Conservation (phyloP, 2,329 filamentous ascomycete species). For the Fusarium sp. region DNA sequence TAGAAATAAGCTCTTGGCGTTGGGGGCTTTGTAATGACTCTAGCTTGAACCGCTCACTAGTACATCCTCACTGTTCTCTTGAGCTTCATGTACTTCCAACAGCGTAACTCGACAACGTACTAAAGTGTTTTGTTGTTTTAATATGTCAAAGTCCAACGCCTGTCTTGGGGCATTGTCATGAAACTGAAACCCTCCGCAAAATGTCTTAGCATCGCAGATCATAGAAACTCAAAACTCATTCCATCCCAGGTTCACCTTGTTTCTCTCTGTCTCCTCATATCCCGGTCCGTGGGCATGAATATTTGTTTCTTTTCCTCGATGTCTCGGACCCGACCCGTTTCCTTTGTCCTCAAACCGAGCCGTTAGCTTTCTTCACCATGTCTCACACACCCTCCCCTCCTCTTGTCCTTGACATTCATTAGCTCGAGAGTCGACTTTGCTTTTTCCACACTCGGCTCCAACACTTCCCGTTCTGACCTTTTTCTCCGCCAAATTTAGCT, state of each 20-base stretch:
- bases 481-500: background rate
- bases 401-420: background rate
- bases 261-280: background rate
- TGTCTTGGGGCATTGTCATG: background rate
- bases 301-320: background rate
- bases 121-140: background rate
- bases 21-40: background rate
- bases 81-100: background rate
- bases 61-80: background rate
- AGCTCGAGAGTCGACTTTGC: conserved; percentile 5
- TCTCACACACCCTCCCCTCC: background rate
- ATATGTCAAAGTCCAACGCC: background rate
- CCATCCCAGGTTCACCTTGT: background rate
- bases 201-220: background rate
- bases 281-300: background rate
- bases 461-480: background rate
- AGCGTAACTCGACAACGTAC: background rate
- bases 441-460: conserved; percentile 5
- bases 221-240: background rate
- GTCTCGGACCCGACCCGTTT: background rate
- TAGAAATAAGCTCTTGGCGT: background rate
- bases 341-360: background rate
- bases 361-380: conserved; percentile 22
- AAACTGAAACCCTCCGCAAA: background rate
- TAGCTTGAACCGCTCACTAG: background rate